Evolutionary conservation across 2,329 filamentous ascomycete genomes (phyloP).

Genomic region (Ceratocystis harringtonii): DNA sequence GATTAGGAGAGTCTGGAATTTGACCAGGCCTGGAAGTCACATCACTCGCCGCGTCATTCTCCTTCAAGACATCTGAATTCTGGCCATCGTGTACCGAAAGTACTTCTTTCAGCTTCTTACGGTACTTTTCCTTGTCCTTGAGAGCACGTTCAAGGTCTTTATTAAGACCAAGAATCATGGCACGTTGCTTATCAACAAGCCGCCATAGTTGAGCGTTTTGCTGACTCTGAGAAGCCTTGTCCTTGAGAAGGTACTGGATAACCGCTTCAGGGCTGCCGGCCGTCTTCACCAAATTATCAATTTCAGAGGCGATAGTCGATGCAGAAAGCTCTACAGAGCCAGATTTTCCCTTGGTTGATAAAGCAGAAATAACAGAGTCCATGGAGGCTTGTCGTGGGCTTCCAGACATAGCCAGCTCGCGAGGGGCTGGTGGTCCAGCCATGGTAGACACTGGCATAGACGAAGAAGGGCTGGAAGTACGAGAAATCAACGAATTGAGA

Average conservation of each 20-base stretch:
- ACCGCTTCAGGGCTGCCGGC: conserved; percentile 82
- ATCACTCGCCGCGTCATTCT: conserved; percentile 8
- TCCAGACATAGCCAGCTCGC: conserved; percentile 28
- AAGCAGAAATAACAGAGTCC: conserved; percentile 76
- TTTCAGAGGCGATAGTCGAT: conserved; percentile 50
- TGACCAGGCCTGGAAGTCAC: conserved; percentile 4
- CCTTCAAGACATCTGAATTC: not conserved
- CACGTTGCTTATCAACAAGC: conserved; percentile 86
- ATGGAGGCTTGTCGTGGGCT: conserved; percentile 63
- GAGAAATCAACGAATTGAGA: conserved; percentile 19
- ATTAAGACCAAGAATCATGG: conserved; percentile 85
- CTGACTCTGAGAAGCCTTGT: conserved; percentile 75
- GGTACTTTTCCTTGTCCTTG: conserved; percentile 90
- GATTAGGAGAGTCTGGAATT: conserved; percentile 32
- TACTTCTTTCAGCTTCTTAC: conserved; percentile 73
- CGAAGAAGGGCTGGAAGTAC: conserved; percentile 34
- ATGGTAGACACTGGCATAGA: conserved; percentile 14
- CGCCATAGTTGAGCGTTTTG: conserved; percentile 93
- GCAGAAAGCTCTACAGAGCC: conserved; percentile 44
- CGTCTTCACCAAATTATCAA: conserved; percentile 62
- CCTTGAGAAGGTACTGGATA: conserved; percentile 74
- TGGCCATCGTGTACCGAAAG: conserved; percentile 24
- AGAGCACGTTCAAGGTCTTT: conserved; percentile 82
- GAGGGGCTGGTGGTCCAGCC: conserved; percentile 19
- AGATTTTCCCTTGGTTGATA: conserved; percentile 46